phyloP scores from a whole-genome alignment of 306 rosid genomes.

The Cicer arietinum region DNA sequence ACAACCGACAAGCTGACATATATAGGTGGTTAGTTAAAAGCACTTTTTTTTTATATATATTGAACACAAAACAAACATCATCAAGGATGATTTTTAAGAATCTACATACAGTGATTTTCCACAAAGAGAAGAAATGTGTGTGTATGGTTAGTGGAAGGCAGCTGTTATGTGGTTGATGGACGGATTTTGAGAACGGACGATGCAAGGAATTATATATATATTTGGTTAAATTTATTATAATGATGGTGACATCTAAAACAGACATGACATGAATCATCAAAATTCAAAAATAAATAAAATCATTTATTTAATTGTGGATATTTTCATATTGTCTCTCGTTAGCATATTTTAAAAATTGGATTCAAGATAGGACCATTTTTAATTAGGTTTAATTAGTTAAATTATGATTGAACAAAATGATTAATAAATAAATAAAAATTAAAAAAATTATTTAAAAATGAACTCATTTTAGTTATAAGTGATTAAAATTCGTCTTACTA shows the following conservation, averaged over 20 bases:
- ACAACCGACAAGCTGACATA: conserved; percentile 56
- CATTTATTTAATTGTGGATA: conserved; percentile 22
- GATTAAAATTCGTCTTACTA: no score
- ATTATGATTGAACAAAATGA: no score
- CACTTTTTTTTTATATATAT: conserved; percentile 3
- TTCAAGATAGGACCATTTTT: no score
- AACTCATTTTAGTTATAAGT: no score
- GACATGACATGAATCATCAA: conserved; percentile 37
- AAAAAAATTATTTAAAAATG: no score
- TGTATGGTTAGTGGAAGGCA: conserved; percentile 52
- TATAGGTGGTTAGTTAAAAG: conserved; percentile 47
- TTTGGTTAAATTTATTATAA: conserved; percentile 34
- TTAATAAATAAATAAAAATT: no score
- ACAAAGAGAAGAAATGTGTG: conserved; percentile 49
- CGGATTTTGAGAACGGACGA: conserved; percentile 10
- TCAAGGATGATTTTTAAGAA: conserved; percentile 39
- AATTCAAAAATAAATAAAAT: conserved; percentile 35
- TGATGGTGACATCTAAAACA: conserved; percentile 42
- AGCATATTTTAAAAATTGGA: no score
- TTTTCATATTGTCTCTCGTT: no score
- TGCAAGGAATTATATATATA: conserved; percentile 21
- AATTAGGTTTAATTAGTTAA: no score
- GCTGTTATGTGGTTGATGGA: conserved; percentile 49
- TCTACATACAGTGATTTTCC: conserved; percentile 50
- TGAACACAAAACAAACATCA: conserved; percentile 30